Evolutionary conservation across 179 eudicot genomes (phyloP), one percentile per base, ranked within the genome.

Genomic region (Beta lomatogona): DNA sequence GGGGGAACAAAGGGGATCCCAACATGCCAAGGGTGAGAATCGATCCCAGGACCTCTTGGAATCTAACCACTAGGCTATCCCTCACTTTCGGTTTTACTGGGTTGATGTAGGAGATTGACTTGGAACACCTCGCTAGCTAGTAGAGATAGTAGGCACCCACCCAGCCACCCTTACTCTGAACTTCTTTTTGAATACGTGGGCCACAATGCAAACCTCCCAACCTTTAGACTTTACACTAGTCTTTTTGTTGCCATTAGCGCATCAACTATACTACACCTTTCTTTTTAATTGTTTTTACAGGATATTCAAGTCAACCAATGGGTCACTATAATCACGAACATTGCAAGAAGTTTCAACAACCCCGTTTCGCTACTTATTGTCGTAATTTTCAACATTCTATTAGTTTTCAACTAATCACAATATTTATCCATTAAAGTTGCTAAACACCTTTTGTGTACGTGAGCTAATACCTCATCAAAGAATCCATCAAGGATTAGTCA

Each of bases 191-290:
- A 18, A 14, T 4, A 55, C 4, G 76, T 68, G 80, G 80, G 71
- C 21, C 77, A 25, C 21, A 5, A 15, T 6, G 45, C 36, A 77
- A 48, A 68, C n/a, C 60, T 41, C 65, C 44, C 50, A 21, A 69
- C n/a, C n/a, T 52, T 31, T 16, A 21, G 3, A 58, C 73, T 77
- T 82, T 77, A 67, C 60, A 82, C 72, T 82, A 57, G 53, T 44
- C 28, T 77, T 76, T 71, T 84, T 84, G 86, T 84, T 80, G 78
- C 21, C 81, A 84, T 84, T 81, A 84, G 86, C 83, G 66, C 86
- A 84, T 71, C 86, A 53, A 53, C 22, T 25, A 16, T 36, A 44
- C 11, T 12, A 28, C 5, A 45, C 28, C 31, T 48, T 67, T 52
- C 15, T 22, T 31, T 57, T 13, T 44, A 2, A 3, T 8, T 44